A percentile compares a stretch with the other conserved stretches of the same genome.
Evolutionary conservation across 2,329 filamentous ascomycete species (phyloP).

Genomic region (Colletotrichum neosansevieriae): DNA sequence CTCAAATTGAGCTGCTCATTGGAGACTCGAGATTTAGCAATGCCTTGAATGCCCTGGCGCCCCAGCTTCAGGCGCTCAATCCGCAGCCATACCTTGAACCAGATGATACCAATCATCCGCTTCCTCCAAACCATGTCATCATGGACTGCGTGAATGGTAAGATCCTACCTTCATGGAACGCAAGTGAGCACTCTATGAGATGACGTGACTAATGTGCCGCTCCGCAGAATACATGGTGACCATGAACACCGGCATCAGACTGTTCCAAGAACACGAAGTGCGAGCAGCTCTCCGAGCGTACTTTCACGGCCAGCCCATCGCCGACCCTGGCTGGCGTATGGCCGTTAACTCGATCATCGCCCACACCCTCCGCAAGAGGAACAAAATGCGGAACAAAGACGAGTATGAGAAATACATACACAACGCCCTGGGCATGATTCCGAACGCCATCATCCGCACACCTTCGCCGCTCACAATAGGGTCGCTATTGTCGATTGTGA

Average conservation of each 20-base stretch:
- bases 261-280: constrained; percentile 34
- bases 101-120: constrained; percentile 25
- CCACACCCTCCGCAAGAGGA: constrained; percentile 18
- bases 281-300: constrained; percentile 25
- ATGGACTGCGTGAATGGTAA: constrained; percentile 36
- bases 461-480: constrained; percentile 29
- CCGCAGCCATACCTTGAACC: constrained; percentile 15
- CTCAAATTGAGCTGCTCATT: constrained; percentile 32
- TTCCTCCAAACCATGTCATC: constrained; percentile 35
- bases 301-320: constrained; percentile 26
- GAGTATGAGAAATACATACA: constrained; percentile 35
- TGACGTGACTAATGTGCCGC: background rate
- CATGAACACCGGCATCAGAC: background rate
- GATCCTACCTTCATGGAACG: background rate
- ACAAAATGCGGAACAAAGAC: constrained; percentile 27
- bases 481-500: constrained; percentile 20
- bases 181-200: background rate
- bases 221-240: constrained; percentile 22
- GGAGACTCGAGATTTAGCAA: constrained; percentile 31
- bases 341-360: constrained; percentile 31
- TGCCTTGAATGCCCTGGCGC: background rate
- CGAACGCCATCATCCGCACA: constrained; percentile 22
- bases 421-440: constrained; percentile 34
- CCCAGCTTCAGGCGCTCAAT: background rate
- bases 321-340: constrained; percentile 34